These are phyloP conservation scores for Acanthamoeba polyphaga DNA, from an alignment of 208 protist genomes.

Conservation along the genomic window DNA sequence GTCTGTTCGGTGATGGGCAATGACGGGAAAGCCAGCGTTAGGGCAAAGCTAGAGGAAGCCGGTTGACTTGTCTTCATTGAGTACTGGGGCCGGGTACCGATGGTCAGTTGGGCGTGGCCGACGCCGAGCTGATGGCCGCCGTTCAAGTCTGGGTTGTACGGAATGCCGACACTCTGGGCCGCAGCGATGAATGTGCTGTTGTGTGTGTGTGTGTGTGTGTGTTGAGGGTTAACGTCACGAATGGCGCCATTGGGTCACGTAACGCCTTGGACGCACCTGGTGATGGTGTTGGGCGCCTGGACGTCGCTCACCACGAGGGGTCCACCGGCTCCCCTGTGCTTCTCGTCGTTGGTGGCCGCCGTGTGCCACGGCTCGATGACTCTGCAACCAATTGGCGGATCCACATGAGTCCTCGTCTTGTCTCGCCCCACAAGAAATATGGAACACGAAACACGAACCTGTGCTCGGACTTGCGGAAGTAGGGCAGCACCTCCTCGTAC, in stretches of 20 bases:
- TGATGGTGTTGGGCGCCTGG: slow-evolving; percentile 30
- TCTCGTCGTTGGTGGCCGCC: background rate
- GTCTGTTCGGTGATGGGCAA: background rate
- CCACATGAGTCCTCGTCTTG: background rate
- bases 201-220: too few species aligned
- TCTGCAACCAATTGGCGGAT: background rate
- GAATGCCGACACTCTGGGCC: slow-evolving; percentile 48
- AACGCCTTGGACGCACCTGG: background rate
- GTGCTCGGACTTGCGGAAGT: slow-evolving; percentile 60
- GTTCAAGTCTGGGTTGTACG: slow-evolving; percentile 64
- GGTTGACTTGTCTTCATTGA: too few species aligned
- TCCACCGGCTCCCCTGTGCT: background rate
- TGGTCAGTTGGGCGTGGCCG: slow-evolving; percentile 53
- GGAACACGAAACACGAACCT: background rate
- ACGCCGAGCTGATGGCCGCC: slow-evolving; percentile 14
- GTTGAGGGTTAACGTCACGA: background rate
- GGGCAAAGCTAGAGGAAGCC: background rate
- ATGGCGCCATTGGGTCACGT: background rate
- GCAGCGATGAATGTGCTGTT: slow-evolving; percentile 28
- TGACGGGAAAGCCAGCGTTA: background rate
- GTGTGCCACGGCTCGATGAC: slow-evolving; percentile 48
- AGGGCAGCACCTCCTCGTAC: slow-evolving; percentile 68
- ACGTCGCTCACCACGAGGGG: slow-evolving; percentile 46
- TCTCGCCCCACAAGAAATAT: background rate
- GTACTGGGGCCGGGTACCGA: background rate